Conservation (phyloP, 208 protist species). For the Leishmania martiniquensis region DNA sequence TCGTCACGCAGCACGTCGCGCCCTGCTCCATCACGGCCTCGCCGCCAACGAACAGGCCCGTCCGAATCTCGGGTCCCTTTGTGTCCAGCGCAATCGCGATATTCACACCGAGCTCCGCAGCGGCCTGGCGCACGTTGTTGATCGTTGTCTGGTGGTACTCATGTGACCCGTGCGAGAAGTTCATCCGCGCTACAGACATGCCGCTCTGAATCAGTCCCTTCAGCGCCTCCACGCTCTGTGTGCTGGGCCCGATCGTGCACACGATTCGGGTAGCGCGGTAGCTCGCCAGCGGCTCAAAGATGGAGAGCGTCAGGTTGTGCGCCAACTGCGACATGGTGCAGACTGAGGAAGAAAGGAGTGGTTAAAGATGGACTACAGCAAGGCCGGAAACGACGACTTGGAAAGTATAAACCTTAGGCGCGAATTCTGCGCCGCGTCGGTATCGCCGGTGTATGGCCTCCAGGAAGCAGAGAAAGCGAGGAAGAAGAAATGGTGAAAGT, state of each 20-base stretch:
- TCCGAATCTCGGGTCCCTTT: conserved; percentile 97
- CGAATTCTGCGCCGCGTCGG: neutral
- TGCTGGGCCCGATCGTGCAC: conserved; percentile 97
- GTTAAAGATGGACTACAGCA: neutral
- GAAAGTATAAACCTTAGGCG: neutral
- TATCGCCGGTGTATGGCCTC: neutral
- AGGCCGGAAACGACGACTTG: neutral
- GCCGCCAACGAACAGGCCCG: conserved; percentile 86
- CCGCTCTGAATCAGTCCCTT: conserved; percentile 94
- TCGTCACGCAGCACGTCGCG: conserved; percentile 88
- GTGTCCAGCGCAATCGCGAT: conserved; percentile 97
- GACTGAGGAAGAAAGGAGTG: neutral
- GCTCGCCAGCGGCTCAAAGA: conserved; percentile 84
- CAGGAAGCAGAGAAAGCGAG: neutral
- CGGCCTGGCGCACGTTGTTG: conserved; percentile 93
- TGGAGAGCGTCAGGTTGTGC: conserved; percentile 88
- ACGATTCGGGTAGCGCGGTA: conserved; percentile 94
- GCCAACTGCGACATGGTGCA: conserved; percentile 81
- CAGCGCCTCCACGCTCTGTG: conserved; percentile 94
- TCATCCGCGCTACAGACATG: conserved; percentile 97
- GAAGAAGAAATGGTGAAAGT: neutral
- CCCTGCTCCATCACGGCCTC: conserved; percentile 74
- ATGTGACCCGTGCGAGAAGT: conserved; percentile 98
- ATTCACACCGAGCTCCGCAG: conserved; percentile 84
- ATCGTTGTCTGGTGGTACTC: conserved; percentile 96